Percentiles rank a stretch among this genome's conserved stretches.
Conservation (phyloP, 2,329 filamentous ascomycete genomes). For the Lachnellula occidentalis region DNA sequence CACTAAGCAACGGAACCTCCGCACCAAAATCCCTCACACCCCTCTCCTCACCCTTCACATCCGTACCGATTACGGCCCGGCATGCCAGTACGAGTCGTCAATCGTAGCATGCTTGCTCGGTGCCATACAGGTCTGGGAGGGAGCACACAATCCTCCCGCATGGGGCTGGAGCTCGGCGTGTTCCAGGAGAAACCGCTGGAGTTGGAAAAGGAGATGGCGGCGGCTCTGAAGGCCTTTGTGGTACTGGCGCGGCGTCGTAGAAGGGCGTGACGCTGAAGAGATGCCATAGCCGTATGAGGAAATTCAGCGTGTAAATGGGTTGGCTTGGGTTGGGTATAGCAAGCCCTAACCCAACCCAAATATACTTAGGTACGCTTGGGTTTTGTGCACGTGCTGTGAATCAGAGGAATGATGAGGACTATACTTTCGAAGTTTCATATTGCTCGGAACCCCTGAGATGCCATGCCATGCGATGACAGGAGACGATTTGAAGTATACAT, state of each 20-base stretch:
- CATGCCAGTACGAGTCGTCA: conserved; percentile 48
- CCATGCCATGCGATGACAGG: neutral
- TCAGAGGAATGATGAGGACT: neutral
- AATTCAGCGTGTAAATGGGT: too few relatives aligned
- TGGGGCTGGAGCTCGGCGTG: conserved; percentile 41
- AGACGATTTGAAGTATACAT: conserved; percentile 8
- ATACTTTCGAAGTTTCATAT: neutral
- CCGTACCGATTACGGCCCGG: conserved; percentile 37
- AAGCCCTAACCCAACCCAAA: too few relatives aligned
- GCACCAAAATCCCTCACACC: conserved; percentile 31
- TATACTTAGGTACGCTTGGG: too few relatives aligned
- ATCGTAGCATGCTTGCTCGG: conserved; percentile 44
- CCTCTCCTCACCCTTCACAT: conserved; percentile 14
- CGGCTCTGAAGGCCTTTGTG: conserved; percentile 50
- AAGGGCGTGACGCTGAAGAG: conserved; percentile 39
- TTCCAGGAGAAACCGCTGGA: conserved; percentile 39
- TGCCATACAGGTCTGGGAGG: conserved; percentile 41
- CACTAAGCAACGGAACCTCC: conserved; percentile 40
- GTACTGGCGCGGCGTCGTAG: conserved; percentile 48
- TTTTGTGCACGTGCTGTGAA: too few relatives aligned
- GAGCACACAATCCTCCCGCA: conserved; percentile 49
- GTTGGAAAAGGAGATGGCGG: conserved; percentile 38
- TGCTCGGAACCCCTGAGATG: neutral
- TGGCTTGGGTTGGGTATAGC: too few relatives aligned
- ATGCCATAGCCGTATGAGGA: conserved; percentile 36